Base-by-base conservation (phyloP, 106 monocot genomes). In the Cymbidium sinense region DNA sequence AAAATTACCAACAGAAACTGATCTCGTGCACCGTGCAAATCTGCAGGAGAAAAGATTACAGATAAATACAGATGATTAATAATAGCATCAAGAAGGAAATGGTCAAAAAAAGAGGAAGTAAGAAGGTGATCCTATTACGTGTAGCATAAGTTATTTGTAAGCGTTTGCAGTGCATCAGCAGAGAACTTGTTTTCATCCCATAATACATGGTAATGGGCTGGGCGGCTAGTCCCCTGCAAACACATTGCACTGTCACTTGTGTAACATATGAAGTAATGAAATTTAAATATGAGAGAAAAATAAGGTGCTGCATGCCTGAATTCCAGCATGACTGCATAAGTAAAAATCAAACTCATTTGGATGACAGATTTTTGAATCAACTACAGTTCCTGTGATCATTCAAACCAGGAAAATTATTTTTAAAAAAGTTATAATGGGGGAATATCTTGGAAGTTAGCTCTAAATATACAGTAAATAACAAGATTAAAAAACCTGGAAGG, bases 11-110 rank as follows among this genome's bases (percentile, higher is more conserved):
- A 92, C 83, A 17, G 95, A 95, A 5, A 95, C 95, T 29, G 95
- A 95, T 39, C 92, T 81, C 10, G 95, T 95, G 86, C 95, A 95
- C 70, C 90, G 85, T 39, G 89, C 92, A 77, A 92, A 95, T 52
- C 95, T 95, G 84, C 54, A 87, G 10, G 7, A 71, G 44, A 34
- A 29, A 83, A 36, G 11, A 64, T 43, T 27, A 64, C n/a, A 28
- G 3, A 67, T 4, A 29, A 8, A 64, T 29, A 25, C 11, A 64
- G 28, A 5, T 9, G 2, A 28, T 74, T 47, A 43, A 44, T 3
- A 44, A 28, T 21, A 39, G 15, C 31, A 31, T 25, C 2, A 33
- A 33, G 15, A 15, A 72, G 7, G 18, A 36, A 39, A 39, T 7
- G 21, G 2, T 13, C 1, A 39, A 74, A 43, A 19, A 43, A 44